Base-by-base conservation (phyloP, 306 rosid species). In the Lablab purpureus region DNA sequence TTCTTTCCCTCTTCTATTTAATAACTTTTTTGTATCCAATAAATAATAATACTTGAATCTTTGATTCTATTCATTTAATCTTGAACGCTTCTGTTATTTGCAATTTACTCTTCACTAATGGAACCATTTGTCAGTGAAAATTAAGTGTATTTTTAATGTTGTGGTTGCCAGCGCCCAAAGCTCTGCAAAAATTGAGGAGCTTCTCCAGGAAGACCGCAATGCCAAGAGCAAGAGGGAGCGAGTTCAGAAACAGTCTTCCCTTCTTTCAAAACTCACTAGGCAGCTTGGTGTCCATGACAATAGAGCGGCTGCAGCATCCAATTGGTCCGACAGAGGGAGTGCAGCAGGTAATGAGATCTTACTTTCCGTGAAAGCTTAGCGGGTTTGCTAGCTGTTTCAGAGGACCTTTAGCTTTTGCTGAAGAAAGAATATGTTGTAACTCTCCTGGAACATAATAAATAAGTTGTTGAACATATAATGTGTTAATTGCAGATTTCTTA, bases 201-300 rank as follows among this genome's bases (percentile, higher is more conserved):
- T 87, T 41, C 86, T 87, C 59, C 86, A 75, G 83, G 90, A 87
- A 71, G 90, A 87, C 43, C 76, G 80, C 14, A 82, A 84, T 63
- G 86, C 68, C 69, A 87, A 84, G 79, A 67, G 66, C 58, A 87
- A n/a, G 64, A 84, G 90, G 85, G 88, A 87, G 41, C 85, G 88
- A 76, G 76, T 71, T 37, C 90, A 87, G 83, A 87, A 85, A 67
- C 90, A 87, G 81, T 84, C 88, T 40, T 87, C 90, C 76, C 75
- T 87, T 84, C 88, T 87, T 59, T 87, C 90, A 7, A 84, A 84
- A 74, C 83, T 87, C 62, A 84, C 86, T 41, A 82, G 86, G 81
- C 88, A 84, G 76, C 88, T 87, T 32, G 41, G 90, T 80, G 79
- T 87, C 69, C 90, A 84, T 72, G 90, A 87, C 68, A 87, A 84